Evolutionary conservation across 345 rosid species (phyloP).

Genomic region (Acer yangbiense): DNA sequence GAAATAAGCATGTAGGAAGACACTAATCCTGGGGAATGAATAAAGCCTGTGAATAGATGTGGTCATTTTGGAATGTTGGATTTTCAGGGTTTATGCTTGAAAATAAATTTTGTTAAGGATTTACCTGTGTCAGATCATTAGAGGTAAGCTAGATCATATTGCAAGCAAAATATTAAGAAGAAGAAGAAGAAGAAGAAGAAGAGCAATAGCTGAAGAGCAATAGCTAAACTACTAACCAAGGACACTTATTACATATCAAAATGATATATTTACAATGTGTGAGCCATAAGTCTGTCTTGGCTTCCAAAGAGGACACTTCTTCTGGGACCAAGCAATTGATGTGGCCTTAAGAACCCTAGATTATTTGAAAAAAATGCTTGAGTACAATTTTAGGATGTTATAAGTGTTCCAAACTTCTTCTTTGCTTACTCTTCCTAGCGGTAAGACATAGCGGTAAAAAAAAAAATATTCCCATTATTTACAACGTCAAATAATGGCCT

Average conservation of each 20-base stretch:
- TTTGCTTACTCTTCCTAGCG: background rate
- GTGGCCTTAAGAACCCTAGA: background rate
- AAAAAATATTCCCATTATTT: background rate
- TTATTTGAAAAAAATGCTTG: background rate
- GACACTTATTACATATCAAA: background rate
- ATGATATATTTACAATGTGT: background rate
- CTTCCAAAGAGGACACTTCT: background rate
- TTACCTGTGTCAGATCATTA: background rate
- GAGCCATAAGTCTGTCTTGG: background rate
- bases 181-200: background rate
- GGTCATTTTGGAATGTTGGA: no score
- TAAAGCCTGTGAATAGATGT: no score
- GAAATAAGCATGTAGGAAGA: no score
- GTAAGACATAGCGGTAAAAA: background rate
- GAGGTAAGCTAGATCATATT: background rate
- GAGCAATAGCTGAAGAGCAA: no score
- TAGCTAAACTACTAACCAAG: background rate
- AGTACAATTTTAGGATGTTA: background rate
- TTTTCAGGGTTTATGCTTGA: no score
- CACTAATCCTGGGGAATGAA: no score
- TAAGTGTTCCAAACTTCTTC: no score
- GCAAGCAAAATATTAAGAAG: background rate
- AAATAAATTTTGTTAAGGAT: background rate
- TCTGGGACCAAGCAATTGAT: background rate
- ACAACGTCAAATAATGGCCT: background rate